Percentiles rank a stretch among this genome's conserved stretches.
Evolutionary conservation across 176 grass and related monocot species (phyloP).

Genomic region (Oryza meyeriana): DNA sequence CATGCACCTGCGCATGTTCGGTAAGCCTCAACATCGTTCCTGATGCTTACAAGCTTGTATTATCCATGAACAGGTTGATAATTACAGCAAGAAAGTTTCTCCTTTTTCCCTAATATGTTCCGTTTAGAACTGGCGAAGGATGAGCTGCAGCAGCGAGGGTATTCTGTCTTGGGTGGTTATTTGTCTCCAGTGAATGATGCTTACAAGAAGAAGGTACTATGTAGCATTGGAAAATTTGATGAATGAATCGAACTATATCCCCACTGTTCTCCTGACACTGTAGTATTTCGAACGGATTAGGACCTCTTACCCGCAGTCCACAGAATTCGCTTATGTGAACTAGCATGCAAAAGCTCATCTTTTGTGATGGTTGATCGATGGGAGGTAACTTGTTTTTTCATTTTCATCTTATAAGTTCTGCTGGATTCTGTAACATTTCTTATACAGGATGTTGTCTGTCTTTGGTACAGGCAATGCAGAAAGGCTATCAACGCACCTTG

Average conservation of each 20-base stretch:
- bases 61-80: background rate
- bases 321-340: slow-evolving; percentile 60
- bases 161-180: slow-evolving; percentile 60
- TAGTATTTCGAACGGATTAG: slow-evolving; percentile 30
- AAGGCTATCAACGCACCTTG: slow-evolving; percentile 65
- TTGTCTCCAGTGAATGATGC: slow-evolving; percentile 93
- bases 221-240: background rate
- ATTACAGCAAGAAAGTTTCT: background rate
- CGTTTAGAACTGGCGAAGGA: slow-evolving; percentile 77
- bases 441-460: background rate
- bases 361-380: slow-evolving; percentile 90
- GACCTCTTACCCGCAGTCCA: slow-evolving; percentile 57
- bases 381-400: slow-evolving; percentile 61
- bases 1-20: slow-evolving; percentile 96
- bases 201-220: slow-evolving; percentile 76
- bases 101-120: background rate
- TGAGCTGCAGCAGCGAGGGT: slow-evolving; percentile 58
- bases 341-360: slow-evolving; percentile 62
- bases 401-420: background rate
- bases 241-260: background rate
- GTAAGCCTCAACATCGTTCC: slow-evolving; percentile 21
- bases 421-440: background rate
- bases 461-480: slow-evolving; percentile 62
- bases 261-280: background rate
- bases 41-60: background rate